Conservation (phyloP, 1,284 basidiomycete genomes). For the Trametes hirsuta region DNA sequence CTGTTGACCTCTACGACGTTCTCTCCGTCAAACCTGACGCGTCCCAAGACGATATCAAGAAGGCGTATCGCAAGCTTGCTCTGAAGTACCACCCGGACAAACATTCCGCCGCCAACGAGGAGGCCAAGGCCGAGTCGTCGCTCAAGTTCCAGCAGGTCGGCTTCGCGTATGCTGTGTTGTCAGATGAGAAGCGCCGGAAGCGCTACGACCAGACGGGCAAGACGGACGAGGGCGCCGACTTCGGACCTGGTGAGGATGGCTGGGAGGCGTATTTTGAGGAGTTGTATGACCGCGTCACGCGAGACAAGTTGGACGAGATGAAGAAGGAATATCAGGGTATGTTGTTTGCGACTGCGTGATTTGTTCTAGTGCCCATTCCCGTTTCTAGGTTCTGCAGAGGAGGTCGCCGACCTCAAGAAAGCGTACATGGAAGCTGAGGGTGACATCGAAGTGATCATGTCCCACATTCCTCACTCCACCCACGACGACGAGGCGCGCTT, state of each 20-base stretch:
- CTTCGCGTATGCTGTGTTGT: constrained; percentile 87
- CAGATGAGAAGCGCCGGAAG: constrained; percentile 74
- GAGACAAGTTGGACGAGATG: constrained; percentile 85
- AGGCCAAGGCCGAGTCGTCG: constrained; percentile 64
- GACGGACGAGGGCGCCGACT: constrained; percentile 79
- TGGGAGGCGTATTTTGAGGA: constrained; percentile 95
- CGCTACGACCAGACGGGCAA: constrained; percentile 84
- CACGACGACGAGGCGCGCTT: constrained; percentile 85
- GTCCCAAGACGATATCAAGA: constrained; percentile 71
- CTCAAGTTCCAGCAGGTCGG: constrained; percentile 88
- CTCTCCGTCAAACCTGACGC: constrained; percentile 61
- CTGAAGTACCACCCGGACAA: constrained; percentile 90
- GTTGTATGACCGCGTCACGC: constrained; percentile 85
- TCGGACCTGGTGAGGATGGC: constrained; percentile 77
- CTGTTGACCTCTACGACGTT: constrained; percentile 76
- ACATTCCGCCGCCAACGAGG: constrained; percentile 65
- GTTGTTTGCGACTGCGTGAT: constrained; percentile 7
- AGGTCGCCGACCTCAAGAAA: constrained; percentile 73
- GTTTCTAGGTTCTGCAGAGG: constrained; percentile 74
- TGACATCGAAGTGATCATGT: constrained; percentile 79
- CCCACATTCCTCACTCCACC: constrained; percentile 82
- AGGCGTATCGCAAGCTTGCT: constrained; percentile 84
- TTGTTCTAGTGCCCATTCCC: neutral
- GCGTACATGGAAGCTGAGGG: constrained; percentile 75
- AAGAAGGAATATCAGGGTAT: constrained; percentile 90